A percentile compares a stretch with the other conserved stretches of the same genome.
phyloP scores from a whole-genome alignment of 345 rosid genomes.

The Populus davidiana region DNA sequence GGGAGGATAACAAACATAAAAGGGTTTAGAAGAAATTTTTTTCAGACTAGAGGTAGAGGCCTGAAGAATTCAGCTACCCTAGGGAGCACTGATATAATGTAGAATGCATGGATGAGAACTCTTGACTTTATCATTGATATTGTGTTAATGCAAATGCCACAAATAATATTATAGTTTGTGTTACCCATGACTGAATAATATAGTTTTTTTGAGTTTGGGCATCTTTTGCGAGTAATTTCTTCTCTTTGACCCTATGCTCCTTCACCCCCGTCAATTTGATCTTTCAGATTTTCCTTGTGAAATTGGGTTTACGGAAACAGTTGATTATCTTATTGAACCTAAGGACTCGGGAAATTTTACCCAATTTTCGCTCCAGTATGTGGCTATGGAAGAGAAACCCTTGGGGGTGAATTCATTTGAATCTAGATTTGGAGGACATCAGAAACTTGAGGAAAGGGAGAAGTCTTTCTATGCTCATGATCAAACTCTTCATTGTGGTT shows the following conservation, averaged over 20 bases:
- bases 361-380: slow-evolving; percentile 53
- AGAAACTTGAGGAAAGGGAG: slow-evolving; percentile 70
- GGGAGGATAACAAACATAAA: background rate
- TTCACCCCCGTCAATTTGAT: background rate
- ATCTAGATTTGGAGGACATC: slow-evolving; percentile 85
- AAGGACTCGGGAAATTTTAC: slow-evolving; percentile 43
- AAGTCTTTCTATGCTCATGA: slow-evolving; percentile 54
- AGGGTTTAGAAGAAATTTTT: background rate
- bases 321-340: slow-evolving; percentile 53
- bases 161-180: background rate
- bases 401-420: slow-evolving; percentile 21
- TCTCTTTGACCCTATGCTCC: background rate
- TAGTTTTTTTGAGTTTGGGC: background rate
- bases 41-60: background rate
- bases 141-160: background rate
- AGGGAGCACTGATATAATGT: background rate
- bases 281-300: slow-evolving; percentile 71
- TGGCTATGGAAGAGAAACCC: slow-evolving; percentile 42
- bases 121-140: background rate
- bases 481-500: slow-evolving; percentile 85
- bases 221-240: background rate
- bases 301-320: slow-evolving; percentile 48
- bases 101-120: background rate
- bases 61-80: background rate
- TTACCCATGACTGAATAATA: background rate